Evolutionary conservation across 129 eudicot genomes (phyloP).

Genomic region (Calendula officinalis): DNA sequence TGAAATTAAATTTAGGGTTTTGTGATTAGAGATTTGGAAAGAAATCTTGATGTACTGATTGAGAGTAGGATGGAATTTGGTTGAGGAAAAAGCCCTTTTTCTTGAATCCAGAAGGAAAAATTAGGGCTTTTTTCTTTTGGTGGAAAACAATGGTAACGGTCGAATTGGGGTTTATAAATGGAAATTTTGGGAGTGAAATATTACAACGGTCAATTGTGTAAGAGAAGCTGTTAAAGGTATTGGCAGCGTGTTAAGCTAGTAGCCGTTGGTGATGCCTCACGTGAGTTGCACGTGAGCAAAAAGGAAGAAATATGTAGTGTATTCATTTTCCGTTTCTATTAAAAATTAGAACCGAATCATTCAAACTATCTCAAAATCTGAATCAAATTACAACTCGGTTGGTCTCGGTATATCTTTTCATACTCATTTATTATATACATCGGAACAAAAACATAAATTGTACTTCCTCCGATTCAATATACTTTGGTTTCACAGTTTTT

Average conservation of each 20-base stretch:
- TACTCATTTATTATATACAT: too few species aligned
- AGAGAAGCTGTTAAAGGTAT: slow-evolving; percentile 21
- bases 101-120: slow-evolving; percentile 6
- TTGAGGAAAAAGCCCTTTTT: slow-evolving; percentile 14
- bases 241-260: slow-evolving; percentile 17
- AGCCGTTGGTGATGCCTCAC: slow-evolving; percentile 36
- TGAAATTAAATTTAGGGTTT: background rate
- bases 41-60: background rate
- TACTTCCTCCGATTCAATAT: too few species aligned
- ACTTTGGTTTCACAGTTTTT: too few species aligned
- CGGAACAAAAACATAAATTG: too few species aligned
- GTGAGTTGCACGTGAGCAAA: slow-evolving; percentile 14
- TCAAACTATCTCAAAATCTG: too few species aligned
- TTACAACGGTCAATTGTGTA: slow-evolving; percentile 56
- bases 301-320: background rate
- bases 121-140: slow-evolving; percentile 25
- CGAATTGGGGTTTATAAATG: slow-evolving; percentile 38
- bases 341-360: too few species aligned
- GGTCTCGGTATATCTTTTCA: too few species aligned
- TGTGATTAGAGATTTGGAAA: background rate
- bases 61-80: background rate
- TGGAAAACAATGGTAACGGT: slow-evolving; percentile 21
- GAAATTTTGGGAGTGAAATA: background rate
- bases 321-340: too few species aligned
- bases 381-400: too few species aligned